phyloP scores from a whole-genome alignment of 2,329 filamentous ascomycete species.

The Coniochaeta prunicola region DNA sequence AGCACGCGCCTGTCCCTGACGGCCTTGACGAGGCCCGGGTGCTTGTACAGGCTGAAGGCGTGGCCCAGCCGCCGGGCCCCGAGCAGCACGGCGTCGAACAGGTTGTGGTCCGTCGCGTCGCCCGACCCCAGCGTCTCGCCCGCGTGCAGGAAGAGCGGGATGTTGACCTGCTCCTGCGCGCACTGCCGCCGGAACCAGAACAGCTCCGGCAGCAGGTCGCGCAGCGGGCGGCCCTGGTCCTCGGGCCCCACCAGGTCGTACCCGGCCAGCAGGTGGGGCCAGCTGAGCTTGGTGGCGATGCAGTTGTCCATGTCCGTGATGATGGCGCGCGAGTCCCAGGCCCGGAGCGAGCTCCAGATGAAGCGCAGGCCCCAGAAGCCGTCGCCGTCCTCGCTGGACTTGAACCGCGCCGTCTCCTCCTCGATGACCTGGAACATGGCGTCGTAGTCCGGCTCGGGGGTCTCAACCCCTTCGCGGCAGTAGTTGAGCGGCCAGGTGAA shows the following conservation, averaged over 20 bases:
- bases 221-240: slow-evolving; percentile 67
- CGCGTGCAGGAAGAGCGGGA: slow-evolving; percentile 95
- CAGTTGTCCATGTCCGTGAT: slow-evolving; percentile 82
- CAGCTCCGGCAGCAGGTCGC: slow-evolving; percentile 72
- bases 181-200: slow-evolving; percentile 94
- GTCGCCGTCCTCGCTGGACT: slow-evolving; percentile 60
- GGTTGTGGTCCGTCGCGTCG: slow-evolving; percentile 66
- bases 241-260: slow-evolving; percentile 91
- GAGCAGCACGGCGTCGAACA: slow-evolving; percentile 83
- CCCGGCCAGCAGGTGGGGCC: slow-evolving; percentile 73
- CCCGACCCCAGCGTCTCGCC: slow-evolving; percentile 78
- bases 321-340: slow-evolving; percentile 55
- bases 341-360: slow-evolving; percentile 76
- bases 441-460: slow-evolving; percentile 58
- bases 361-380: slow-evolving; percentile 78
- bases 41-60: slow-evolving; percentile 82
- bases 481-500: slow-evolving; percentile 69
- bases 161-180: slow-evolving; percentile 65
- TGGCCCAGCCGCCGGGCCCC: slow-evolving; percentile 87
- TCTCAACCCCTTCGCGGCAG: slow-evolving; percentile 55
- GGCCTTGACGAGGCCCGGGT: slow-evolving; percentile 81
- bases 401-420: slow-evolving; percentile 74
- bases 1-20: slow-evolving; percentile 84
- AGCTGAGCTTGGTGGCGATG: slow-evolving; percentile 71
- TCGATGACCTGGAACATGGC: slow-evolving; percentile 66